Base-by-base conservation (phyloP, 2,329 filamentous ascomycete genomes). In the Phyllosticta paracitricarpa region DNA sequence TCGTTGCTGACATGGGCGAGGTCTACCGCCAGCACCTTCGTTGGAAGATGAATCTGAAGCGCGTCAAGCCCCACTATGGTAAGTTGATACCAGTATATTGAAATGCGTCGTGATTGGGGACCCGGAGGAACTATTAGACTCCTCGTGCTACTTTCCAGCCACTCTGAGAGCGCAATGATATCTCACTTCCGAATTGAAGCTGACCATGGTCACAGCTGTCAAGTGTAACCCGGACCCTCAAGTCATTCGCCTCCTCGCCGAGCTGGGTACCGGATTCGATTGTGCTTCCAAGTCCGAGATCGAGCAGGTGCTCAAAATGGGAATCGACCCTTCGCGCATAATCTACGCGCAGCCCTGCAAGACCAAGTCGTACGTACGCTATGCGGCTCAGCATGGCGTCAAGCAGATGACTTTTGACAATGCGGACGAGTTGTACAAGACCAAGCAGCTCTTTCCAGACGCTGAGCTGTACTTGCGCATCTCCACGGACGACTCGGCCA, bases 321-420 rank as follows among this genome's bases (percentile, higher is more conserved):
- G 91, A 68, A 83, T 96, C 67, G 87, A 89, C 71, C 89, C 94
- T 12, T 84, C 86, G 66, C 91, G 93, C 75, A 95, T 99, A 81
- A 97, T 99, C 78, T 99, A 97, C 73, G 94, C 94, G 57, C 94
- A 99, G 79, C 94, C 94, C 61, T 97, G 94, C 89, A 99, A 99
- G 86, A 99, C 94, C 70, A 96, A 94, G 79, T 97, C 93, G 56
- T 97, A 97, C 76, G 83, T 99, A 65, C 91, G 92, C 72, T 96
- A 92, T 71, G 94, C 95, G 66, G 86, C 89, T 71, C 83, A 85
- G 72, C 81, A 87, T 67, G 89, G 88, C 67, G 94, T 99, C 73
- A 93, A 89, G 79, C 90, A 96, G 81, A 97, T 99, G 93, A 99
- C 94, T 2, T 97, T 99, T 73, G 94, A 99, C 83, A 99, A 99